Evolutionary conservation across 768 basidiomycete species (phyloP).

Genomic region (Amanita inopinata): DNA sequence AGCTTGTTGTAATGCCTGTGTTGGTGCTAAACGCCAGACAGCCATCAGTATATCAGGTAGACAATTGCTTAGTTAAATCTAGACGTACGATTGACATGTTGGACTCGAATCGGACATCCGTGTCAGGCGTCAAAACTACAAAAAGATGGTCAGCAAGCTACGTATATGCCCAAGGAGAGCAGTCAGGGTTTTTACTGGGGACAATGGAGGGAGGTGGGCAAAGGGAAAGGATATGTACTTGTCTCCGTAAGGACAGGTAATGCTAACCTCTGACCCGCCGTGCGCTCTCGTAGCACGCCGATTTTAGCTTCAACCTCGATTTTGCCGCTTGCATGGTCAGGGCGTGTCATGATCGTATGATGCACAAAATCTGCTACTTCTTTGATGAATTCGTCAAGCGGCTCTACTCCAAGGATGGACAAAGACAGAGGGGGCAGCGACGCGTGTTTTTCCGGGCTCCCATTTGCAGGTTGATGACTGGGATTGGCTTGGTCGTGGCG

Average conservation of each 20-base stretch:
- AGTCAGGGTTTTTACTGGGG: slow-evolving; percentile 6
- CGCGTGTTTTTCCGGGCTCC: not conserved
- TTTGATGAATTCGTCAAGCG: slow-evolving; percentile 86
- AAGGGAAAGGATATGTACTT: slow-evolving; percentile 41
- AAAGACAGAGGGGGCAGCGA: slow-evolving; percentile 56
- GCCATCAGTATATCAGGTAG: too few species aligned
- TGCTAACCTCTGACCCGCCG: slow-evolving; percentile 43
- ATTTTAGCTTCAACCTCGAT: slow-evolving; percentile 92
- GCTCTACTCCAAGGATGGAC: slow-evolving; percentile 83
- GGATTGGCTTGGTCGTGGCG: not conserved
- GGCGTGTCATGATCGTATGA: slow-evolving; percentile 52
- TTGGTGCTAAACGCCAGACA: slow-evolving; percentile 75
- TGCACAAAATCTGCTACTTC: slow-evolving; percentile 86
- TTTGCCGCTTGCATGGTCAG: slow-evolving; percentile 37
- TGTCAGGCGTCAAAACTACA: slow-evolving; percentile 59
- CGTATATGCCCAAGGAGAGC: slow-evolving; percentile 1
- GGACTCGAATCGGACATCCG: slow-evolving; percentile 75
- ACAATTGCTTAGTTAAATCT: slow-evolving; percentile 10
- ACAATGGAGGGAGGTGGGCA: slow-evolving; percentile 23
- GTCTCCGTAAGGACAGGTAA: slow-evolving; percentile 78
- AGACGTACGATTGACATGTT: slow-evolving; percentile 81
- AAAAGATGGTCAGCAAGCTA: slow-evolving; percentile 10
- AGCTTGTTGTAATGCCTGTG: slow-evolving; percentile 81
- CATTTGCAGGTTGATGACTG: not conserved
- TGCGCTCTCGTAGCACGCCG: slow-evolving; percentile 58